Evolutionary conservation across 2,329 filamentous ascomycete genomes (phyloP).

Genomic region (Sclerotiophoma versabilis): DNA sequence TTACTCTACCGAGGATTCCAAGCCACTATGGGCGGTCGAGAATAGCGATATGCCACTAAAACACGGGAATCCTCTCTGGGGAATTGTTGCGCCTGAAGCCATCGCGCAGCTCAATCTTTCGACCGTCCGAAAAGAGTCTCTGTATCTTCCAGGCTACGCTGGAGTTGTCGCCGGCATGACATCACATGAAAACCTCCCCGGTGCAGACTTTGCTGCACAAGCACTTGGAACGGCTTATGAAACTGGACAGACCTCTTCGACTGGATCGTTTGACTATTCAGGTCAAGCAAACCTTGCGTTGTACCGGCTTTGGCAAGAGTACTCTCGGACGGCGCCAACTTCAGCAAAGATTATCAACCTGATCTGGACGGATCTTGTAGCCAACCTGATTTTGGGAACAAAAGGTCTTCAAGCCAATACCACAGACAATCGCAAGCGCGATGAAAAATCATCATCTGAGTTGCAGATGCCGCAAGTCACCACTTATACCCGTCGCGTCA

Average conservation of each 20-base stretch:
- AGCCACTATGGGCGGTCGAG: not conserved
- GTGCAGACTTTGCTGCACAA: not conserved
- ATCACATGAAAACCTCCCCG: not conserved
- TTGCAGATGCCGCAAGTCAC: not conserved
- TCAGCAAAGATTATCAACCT: conserved; percentile 52
- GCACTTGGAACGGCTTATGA: not conserved
- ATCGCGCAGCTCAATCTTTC: not conserved
- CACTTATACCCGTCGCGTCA: not conserved
- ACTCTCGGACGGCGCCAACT: conserved; percentile 34
- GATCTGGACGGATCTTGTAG: conserved; percentile 56
- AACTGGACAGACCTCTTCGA: not conserved
- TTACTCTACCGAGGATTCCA: not conserved
- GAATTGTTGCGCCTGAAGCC: not conserved
- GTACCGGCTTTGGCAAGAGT: conserved; percentile 51
- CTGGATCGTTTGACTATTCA: conserved; percentile 40
- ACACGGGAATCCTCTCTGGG: not conserved
- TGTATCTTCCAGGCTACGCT: not conserved
- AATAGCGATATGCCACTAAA: not conserved
- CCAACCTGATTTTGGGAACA: conserved; percentile 55
- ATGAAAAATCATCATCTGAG: not conserved
- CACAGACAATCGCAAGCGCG: conserved; percentile 43
- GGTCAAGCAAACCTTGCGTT: conserved; percentile 51
- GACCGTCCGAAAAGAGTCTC: not conserved
- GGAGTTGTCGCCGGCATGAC: not conserved
- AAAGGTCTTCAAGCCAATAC: conserved; percentile 17